Conservation (phyloP, 192 early-diverging fungal genomes). For the Backusella morwellensis region DNA sequence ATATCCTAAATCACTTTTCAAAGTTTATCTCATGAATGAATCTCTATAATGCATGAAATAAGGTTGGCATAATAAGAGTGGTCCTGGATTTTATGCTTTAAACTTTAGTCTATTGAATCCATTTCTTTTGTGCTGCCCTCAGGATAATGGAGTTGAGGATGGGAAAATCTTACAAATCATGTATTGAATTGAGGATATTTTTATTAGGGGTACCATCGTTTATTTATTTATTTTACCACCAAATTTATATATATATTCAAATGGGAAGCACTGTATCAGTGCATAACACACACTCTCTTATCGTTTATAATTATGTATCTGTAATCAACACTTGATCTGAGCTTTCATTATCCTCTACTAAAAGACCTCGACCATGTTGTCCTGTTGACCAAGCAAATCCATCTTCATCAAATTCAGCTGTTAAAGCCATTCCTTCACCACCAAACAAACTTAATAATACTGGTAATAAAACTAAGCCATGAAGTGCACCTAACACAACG, state of each 20-base stretch:
- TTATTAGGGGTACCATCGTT: neutral
- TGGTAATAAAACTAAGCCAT: constrained; percentile 58
- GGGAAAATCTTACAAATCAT: neutral
- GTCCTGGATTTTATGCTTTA: neutral
- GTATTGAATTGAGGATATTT: neutral
- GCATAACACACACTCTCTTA: neutral
- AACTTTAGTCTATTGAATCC: no score
- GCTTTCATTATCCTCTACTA: constrained; percentile 24
- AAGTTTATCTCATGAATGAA: neutral
- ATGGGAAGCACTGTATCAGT: neutral
- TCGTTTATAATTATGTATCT: constrained; percentile 6
- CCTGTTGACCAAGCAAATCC: constrained; percentile 32
- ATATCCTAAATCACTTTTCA: no score
- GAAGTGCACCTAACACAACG: constrained; percentile 56
- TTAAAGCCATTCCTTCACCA: constrained; percentile 37
- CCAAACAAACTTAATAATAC: constrained; percentile 54
- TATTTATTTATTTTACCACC: no score
- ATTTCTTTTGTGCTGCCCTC: no score
- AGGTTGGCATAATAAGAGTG: neutral
- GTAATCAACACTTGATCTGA: constrained; percentile 29
- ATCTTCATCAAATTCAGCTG: constrained; percentile 42
- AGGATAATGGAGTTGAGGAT: neutral
- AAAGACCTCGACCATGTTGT: neutral
- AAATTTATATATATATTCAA: neutral
- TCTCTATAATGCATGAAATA: no score